These are phyloP conservation scores for Gremmenia infestans DNA, from an alignment of 2,329 filamentous ascomycete species.

Conservation along the genomic window DNA sequence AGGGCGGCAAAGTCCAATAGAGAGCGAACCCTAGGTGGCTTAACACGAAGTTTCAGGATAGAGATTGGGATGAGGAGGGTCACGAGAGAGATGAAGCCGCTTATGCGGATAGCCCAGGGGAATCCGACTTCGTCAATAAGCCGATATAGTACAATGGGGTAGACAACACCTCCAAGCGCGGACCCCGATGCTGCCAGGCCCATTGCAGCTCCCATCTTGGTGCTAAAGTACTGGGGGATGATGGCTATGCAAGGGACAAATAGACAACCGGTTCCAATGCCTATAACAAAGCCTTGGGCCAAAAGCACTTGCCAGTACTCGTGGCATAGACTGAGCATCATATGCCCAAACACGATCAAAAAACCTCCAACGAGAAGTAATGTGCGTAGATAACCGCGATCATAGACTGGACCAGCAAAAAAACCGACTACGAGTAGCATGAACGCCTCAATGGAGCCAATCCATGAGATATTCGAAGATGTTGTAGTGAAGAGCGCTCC, in stretches of 20 bases:
- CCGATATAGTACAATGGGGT: conserved; percentile 53
- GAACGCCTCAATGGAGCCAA: conserved; percentile 46
- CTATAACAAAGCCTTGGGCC: conserved; percentile 41
- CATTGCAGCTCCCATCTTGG: conserved; percentile 40
- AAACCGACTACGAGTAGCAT: conserved; percentile 48
- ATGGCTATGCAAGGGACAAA: conserved; percentile 38
- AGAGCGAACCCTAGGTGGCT: conserved; percentile 32
- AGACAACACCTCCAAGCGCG: conserved; percentile 48
- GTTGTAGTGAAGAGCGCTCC: conserved; percentile 42
- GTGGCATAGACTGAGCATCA: conserved; percentile 55
- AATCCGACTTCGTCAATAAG: conserved; percentile 48
- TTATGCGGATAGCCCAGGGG: conserved; percentile 50
- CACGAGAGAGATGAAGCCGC: conserved; percentile 41
- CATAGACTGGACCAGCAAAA: conserved; percentile 56
- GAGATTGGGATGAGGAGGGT: conserved; percentile 26
- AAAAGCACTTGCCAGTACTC: conserved; percentile 49
- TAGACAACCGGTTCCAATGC: conserved; percentile 39
- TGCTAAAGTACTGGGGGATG: conserved; percentile 42
- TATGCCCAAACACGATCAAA: conserved; percentile 54
- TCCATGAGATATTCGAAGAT: conserved; percentile 52
- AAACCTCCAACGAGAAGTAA: conserved; percentile 48
- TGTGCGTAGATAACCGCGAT: conserved; percentile 52
- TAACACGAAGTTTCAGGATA: conserved; percentile 33
- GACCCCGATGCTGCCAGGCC: conserved; percentile 44
- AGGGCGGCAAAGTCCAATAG: conserved; percentile 38